A percentile compares a stretch with the other conserved stretches of the same genome.
Evolutionary conservation across 2,329 filamentous ascomycete species (phyloP).

Genomic region (Cryphonectria nitschkei): DNA sequence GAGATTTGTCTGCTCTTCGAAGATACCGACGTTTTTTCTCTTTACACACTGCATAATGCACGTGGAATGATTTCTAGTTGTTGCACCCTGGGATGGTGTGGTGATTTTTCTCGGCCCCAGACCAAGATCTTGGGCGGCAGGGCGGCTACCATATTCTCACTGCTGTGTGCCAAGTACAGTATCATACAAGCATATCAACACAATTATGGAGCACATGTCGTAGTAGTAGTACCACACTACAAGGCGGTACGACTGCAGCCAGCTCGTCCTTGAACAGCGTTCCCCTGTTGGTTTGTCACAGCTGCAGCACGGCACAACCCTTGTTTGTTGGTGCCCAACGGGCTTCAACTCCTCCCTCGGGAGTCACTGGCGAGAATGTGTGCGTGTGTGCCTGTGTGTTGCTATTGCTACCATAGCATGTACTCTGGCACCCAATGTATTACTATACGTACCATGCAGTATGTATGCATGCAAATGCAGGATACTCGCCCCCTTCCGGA

Average conservation of each 20-base stretch:
- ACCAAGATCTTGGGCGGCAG: not conserved
- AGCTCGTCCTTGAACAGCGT: slow-evolving; percentile 21
- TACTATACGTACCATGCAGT: not conserved
- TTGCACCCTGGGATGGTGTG: slow-evolving; percentile 1
- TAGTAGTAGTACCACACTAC: slow-evolving; percentile 3
- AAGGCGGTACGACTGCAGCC: slow-evolving; percentile 16
- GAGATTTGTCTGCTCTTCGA: slow-evolving; percentile 10
- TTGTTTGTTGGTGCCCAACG: slow-evolving; percentile 30
- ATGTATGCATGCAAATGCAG: not conserved
- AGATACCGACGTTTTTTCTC: slow-evolving; percentile 12
- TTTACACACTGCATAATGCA: not conserved
- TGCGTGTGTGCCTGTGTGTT: not conserved
- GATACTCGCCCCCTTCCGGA: slow-evolving; percentile 20
- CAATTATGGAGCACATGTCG: not conserved
- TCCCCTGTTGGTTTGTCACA: slow-evolving; percentile 29
- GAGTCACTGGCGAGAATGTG: slow-evolving; percentile 13
- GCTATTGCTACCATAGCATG: not conserved
- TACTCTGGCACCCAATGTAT: not conserved
- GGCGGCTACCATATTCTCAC: not conserved
- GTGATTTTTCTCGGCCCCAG: slow-evolving; percentile 17
- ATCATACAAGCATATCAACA: not conserved
- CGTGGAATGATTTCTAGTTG: slow-evolving; percentile 11
- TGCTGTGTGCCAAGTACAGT: not conserved
- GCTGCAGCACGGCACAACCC: not conserved
- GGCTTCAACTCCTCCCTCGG: slow-evolving; percentile 18